Evolutionary conservation across 2,329 filamentous ascomycete genomes (phyloP).

Genomic region (Xylariales sp.): DNA sequence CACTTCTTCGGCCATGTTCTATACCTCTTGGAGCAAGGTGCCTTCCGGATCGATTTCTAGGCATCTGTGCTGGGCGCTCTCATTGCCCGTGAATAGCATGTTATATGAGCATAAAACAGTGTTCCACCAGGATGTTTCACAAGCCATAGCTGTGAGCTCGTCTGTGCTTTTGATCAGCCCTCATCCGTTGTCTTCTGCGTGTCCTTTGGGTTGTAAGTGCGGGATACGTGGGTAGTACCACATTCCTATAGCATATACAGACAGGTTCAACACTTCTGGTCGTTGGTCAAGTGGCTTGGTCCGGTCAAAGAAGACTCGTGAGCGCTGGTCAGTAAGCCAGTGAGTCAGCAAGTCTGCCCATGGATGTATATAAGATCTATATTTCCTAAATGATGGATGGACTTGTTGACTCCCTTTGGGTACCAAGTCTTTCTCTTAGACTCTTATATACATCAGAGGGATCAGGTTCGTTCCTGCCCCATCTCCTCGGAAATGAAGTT

Average conservation of each 20-base stretch:
- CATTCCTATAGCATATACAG: conserved; percentile 24
- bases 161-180: not conserved
- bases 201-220: too few relatives aligned
- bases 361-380: not conserved
- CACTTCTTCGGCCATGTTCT: conserved; percentile 29
- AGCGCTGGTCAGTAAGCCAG: conserved; percentile 22
- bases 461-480: conserved; percentile 32
- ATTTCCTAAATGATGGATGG: conserved; percentile 22
- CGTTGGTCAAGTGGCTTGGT: conserved; percentile 24
- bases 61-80: too few relatives aligned
- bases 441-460: conserved; percentile 31
- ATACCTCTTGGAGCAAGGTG: conserved; percentile 23
- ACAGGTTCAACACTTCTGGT: conserved; percentile 28
- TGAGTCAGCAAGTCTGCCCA: not conserved
- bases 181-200: conserved; percentile 11
- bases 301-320: conserved; percentile 30
- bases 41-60: conserved; percentile 26
- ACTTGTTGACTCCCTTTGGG: conserved; percentile 17
- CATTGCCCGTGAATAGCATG: too few relatives aligned
- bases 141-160: conserved; percentile 9
- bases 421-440: conserved; percentile 20
- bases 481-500: conserved; percentile 33
- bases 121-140: conserved; percentile 8
- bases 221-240: too few relatives aligned
- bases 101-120: conserved; percentile 10